phyloP scores from a whole-genome alignment of 495 filamentous ascomycete species.

The Geoglossum glabrum region DNA sequence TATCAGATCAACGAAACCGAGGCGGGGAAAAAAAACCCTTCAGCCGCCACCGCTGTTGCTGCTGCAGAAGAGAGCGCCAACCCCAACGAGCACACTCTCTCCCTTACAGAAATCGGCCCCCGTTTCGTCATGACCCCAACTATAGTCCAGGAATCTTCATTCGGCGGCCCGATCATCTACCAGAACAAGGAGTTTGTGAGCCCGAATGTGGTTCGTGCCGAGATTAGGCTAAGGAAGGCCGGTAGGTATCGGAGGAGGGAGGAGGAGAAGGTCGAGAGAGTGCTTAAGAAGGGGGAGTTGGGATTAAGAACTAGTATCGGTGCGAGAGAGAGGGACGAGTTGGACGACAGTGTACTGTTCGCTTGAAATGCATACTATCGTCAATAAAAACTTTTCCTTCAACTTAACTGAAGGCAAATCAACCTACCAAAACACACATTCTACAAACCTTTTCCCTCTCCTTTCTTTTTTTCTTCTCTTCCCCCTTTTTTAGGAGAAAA shows the following conservation, averaged over 20 bases:
- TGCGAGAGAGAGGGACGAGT: slow-evolving; percentile 35
- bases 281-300: slow-evolving; percentile 53
- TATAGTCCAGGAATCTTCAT: slow-evolving; percentile 83
- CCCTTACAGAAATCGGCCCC: slow-evolving; percentile 82
- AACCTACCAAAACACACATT: too few species aligned
- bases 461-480: too few species aligned
- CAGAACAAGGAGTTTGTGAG: slow-evolving; percentile 97
- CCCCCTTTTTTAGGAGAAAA: too few species aligned
- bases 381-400: too few species aligned
- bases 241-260: slow-evolving; percentile 49
- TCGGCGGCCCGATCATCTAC: slow-evolving; percentile 92
- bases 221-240: slow-evolving; percentile 54
- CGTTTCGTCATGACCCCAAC: slow-evolving; percentile 91
- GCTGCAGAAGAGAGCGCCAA: slow-evolving; percentile 18
- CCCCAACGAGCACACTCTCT: slow-evolving; percentile 45
- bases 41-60: slow-evolving; percentile 15
- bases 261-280: slow-evolving; percentile 50
- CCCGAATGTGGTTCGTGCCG: slow-evolving; percentile 80
- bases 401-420: too few species aligned
- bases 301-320: slow-evolving; percentile 43
- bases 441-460: too few species aligned
- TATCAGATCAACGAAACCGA: slow-evolving; percentile 87
- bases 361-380: too few species aligned
- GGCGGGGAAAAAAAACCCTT: slow-evolving; percentile 23
- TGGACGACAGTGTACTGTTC: slow-evolving; percentile 72